Evolutionary conservation across 1,284 basidiomycete species (phyloP), one percentile per base, ranked within the genome.

Genomic region (Heliocybe sulcata): DNA sequence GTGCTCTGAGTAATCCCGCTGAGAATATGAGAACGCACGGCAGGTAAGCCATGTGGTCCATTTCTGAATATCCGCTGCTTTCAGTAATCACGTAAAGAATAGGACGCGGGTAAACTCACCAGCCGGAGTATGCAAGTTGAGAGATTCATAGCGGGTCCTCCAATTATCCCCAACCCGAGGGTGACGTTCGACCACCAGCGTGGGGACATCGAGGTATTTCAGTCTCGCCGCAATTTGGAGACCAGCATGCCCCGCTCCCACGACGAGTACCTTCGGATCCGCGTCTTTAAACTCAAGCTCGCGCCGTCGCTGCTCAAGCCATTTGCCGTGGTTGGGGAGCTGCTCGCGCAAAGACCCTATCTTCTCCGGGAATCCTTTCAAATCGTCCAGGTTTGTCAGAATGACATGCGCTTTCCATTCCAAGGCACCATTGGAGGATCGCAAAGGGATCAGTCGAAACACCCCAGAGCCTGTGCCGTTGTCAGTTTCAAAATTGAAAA

Each of bases 191-290:
- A 81, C 65, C n/a, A 81, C 66, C 33, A 83, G 65, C 8, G 71
- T 65, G 1, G 68, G 60, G 12, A 83, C 67, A 26, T 70, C 78
- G 3, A 80, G 63, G 33, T 69, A 62, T 57, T 77, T 77, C 51
- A 82, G 66, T 35, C 77, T 68, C 25, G 80, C 82, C 6, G 78
- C 79, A 10, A 75, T 60, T 1, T 70, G 74, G 31, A 85, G 63
- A 11, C 82, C 82, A 57, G 74, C 74, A 61, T 84, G 82, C 0
- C 85, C 85, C 9, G 72, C 85, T 2, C 86, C 86, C 48, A 87
- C 69, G 56, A 86, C 75, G 51, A 85, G 62, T 4, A 81, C 82
- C 2, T 71, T 66, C 0, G 76, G 76, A 45, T 75, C 70, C 20
- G 58, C 51, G 38, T 71, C 71, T 29, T 60, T 64, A 58, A 74